Base-by-base conservation (phyloP, 352 stramenopile species). In the Phytophthora sojae region DNA sequence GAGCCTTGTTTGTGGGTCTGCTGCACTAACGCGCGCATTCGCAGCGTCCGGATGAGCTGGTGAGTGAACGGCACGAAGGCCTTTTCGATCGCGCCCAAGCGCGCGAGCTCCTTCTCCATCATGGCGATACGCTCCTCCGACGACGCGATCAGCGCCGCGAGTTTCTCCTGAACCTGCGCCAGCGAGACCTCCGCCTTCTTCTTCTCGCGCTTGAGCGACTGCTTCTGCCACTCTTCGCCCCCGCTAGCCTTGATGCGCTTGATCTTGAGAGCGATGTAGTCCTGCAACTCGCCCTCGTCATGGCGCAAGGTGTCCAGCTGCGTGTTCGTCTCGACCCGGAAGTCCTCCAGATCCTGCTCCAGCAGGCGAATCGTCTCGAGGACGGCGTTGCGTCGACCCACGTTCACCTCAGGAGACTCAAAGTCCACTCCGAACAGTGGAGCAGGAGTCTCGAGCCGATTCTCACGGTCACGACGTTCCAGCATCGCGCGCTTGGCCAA, bases 1-100 rank as follows among this genome's bases (percentile, higher is more conserved):
- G 85, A 87, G 29, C 57, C 79, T 44, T 81, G 81, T 3, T 32
- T 51, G 56, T 91, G 75, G 0, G 80, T 83, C 32, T 88, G 68
- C 6, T 72, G 49, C 11, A 92, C 68, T 3, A 90, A 57, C 2
- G 59, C 73, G 2, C 74, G 69, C 9, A 94, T 69, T 8, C 82
- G 74, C 35, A 83, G 55, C 14, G 82, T 64, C 12, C 76, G 75
- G 26, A 96, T 75, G 26, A 94, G 77, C 23, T 93, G 83, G 54
- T 94, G 88, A 0, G 67, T 93, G 66, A 94, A 96, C 2, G 88
- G 83, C 25, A 94, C 83, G 42, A 94, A 92, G 3, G 85, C 83
- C 58, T 84, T 86, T 65, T 94, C 85, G 17, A 96, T 86, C 2
- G 73, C 60, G 0, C 71, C 80, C 15, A 96, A 69, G 0, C 88